These are phyloP conservation scores for Rubus idaeus DNA, from an alignment of 306 rosid species.

Conservation along the genomic window DNA sequence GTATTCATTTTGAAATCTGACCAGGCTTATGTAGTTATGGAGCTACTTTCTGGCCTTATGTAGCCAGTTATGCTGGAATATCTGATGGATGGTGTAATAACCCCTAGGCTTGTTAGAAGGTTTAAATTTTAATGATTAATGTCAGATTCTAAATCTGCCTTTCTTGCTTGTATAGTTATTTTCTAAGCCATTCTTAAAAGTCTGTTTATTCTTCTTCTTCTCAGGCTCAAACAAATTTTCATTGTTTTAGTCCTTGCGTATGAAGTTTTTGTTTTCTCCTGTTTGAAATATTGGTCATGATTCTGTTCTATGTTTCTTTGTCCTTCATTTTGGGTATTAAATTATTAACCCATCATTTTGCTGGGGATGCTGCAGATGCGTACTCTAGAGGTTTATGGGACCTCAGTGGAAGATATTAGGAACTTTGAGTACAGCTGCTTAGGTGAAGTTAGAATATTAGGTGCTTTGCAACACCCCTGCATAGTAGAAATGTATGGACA, in stretches of 20 bases:
- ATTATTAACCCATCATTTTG: background rate
- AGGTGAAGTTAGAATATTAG: constrained; percentile 91
- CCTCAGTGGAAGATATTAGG: constrained; percentile 57
- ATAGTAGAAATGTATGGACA: constrained; percentile 95
- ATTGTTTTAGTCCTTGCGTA: background rate
- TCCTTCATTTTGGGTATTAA: constrained; percentile 1
- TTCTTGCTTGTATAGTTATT: background rate
- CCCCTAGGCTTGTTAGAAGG: constrained; percentile 15
- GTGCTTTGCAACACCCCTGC: constrained; percentile 79
- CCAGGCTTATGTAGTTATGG: background rate
- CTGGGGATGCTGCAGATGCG: constrained; percentile 65
- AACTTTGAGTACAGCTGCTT: constrained; percentile 75
- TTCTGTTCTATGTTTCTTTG: background rate
- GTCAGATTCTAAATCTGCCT: background rate
- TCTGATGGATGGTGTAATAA: constrained; percentile 8
- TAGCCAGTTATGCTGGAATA: background rate
- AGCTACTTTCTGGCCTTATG: constrained; percentile 7
- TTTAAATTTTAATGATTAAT: too few relatives aligned
- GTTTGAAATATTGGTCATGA: constrained; percentile 9
- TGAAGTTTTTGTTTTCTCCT: background rate
- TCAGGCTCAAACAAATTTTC: background rate
- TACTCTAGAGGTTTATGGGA: constrained; percentile 50
- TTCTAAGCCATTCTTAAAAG: background rate
- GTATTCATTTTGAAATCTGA: constrained; percentile 34
- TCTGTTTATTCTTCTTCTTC: background rate